Percentiles rank a stretch among this genome's conserved stretches.
These are phyloP conservation scores for Dothideomycetes sp. DNA, from an alignment of 2,329 filamentous ascomycete genomes.

Conservation along the genomic window DNA sequence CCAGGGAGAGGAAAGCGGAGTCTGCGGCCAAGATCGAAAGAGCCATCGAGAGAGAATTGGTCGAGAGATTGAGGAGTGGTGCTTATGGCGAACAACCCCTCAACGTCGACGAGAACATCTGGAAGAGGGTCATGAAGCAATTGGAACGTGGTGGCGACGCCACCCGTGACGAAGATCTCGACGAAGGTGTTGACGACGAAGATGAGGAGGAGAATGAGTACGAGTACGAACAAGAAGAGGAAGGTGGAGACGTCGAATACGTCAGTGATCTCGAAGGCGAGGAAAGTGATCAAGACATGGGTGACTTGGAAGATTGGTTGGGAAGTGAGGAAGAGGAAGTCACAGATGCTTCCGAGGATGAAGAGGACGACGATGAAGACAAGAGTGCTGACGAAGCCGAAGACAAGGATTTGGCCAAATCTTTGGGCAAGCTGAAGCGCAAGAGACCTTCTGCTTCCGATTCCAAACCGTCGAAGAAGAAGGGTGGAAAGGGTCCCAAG, in stretches of 20 bases:
- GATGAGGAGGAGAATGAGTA: constrained; percentile 56
- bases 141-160: constrained; percentile 83
- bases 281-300: constrained; percentile 57
- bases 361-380: constrained; percentile 40
- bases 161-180: constrained; percentile 73
- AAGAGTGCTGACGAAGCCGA: constrained; percentile 45
- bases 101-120: constrained; percentile 89
- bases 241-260: constrained; percentile 76
- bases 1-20: constrained; percentile 40
- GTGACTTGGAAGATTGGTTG: constrained; percentile 93
- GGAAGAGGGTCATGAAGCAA: constrained; percentile 91
- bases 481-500: constrained; percentile 49
- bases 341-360: constrained; percentile 51
- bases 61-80: constrained; percentile 81
- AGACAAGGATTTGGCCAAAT: constrained; percentile 41
- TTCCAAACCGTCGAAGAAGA: constrained; percentile 44
- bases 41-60: constrained; percentile 88
- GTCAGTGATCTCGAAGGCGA: constrained; percentile 86
- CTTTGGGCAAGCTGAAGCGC: constrained; percentile 45
- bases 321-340: constrained; percentile 49
- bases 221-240: constrained; percentile 52
- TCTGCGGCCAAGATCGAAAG: constrained; percentile 81
- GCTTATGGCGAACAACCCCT: constrained; percentile 91
- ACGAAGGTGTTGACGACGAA: constrained; percentile 75
- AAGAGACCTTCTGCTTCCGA: constrained; percentile 43